These are phyloP conservation scores for Suillus brevipes DNA, from an alignment of 768 basidiomycete genomes.

Conservation along the genomic window DNA sequence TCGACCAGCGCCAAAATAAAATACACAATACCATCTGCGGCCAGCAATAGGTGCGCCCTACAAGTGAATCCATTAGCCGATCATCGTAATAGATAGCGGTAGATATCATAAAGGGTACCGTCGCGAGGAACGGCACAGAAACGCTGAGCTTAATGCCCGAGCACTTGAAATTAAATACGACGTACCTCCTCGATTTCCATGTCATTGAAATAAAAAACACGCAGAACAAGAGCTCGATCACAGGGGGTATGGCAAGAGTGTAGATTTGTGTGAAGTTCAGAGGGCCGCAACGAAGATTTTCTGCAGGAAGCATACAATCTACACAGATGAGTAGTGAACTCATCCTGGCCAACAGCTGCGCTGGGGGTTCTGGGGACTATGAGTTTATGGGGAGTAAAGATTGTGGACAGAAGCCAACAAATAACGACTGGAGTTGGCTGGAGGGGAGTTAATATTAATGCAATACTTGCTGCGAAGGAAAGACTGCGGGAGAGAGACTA, in stretches of 20 bases:
- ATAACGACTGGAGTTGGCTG: slow-evolving; percentile 24
- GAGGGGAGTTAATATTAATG: slow-evolving; percentile 34
- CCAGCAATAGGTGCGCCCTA: slow-evolving; percentile 60
- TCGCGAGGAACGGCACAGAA: slow-evolving; percentile 14
- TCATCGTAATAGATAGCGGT: not conserved
- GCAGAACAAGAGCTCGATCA: slow-evolving; percentile 61
- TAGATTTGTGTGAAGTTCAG: slow-evolving; percentile 47
- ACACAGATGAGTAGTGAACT: slow-evolving; percentile 48
- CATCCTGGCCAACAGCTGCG: slow-evolving; percentile 12
- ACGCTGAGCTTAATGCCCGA: not conserved
- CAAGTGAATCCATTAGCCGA: slow-evolving; percentile 5
- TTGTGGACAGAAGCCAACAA: slow-evolving; percentile 15
- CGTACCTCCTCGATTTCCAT: slow-evolving; percentile 50
- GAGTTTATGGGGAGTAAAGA: slow-evolving; percentile 26
- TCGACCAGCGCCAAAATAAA: slow-evolving; percentile 61
- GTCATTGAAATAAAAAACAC: slow-evolving; percentile 51
- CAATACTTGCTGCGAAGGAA: slow-evolving; percentile 43
- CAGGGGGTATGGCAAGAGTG: slow-evolving; percentile 61
- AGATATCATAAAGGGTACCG: not conserved
- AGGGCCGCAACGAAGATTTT: slow-evolving; percentile 69
- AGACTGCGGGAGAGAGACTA: slow-evolving; percentile 10
- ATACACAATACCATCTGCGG: slow-evolving; percentile 61
- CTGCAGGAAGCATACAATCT: slow-evolving; percentile 67
- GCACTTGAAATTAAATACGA: slow-evolving; percentile 14
- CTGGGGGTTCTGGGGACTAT: slow-evolving; percentile 35